A percentile compares a stretch with the other conserved stretches of the same genome.
Evolutionary conservation across 306 rosid genomes (phyloP).

Genomic region (Prunus mira): DNA sequence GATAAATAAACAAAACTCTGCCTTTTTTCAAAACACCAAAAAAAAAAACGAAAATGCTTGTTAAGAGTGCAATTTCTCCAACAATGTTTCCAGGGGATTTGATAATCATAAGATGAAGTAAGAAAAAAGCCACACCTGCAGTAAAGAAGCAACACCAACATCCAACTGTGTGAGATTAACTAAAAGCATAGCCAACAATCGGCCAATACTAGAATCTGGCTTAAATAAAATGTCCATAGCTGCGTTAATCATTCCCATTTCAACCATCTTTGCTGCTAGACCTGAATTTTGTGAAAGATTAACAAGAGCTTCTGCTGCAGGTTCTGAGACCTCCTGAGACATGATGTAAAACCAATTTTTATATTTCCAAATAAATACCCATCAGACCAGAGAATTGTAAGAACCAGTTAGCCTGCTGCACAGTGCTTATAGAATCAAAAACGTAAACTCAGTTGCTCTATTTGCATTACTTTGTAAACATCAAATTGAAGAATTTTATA

Average conservation of each 20-base stretch:
- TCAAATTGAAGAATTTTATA: not conserved
- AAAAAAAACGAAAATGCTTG: not conserved
- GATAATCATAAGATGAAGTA: not conserved
- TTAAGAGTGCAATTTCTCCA: not conserved
- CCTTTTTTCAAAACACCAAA: not conserved
- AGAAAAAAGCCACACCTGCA: slow-evolving; percentile 60
- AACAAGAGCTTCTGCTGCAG: slow-evolving; percentile 81
- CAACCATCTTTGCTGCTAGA: slow-evolving; percentile 65
- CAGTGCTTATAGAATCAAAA: not conserved
- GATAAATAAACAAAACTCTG: not conserved
- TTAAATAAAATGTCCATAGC: slow-evolving; percentile 70
- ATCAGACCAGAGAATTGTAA: not conserved
- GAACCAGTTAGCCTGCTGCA: not conserved
- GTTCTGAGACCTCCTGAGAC: slow-evolving; percentile 82
- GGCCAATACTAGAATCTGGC: slow-evolving; percentile 50
- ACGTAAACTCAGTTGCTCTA: not conserved
- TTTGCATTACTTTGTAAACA: not conserved
- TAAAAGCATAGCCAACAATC: slow-evolving; percentile 83
- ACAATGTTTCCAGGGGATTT: not conserved
- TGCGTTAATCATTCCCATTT: slow-evolving; percentile 46
- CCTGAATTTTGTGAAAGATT: slow-evolving; percentile 74
- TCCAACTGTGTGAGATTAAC: slow-evolving; percentile 86
- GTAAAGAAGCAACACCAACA: slow-evolving; percentile 60
- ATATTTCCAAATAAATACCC: not conserved
- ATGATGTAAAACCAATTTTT: slow-evolving; percentile 10